Conservation (phyloP, 495 filamentous ascomycete species). For the Xylaria bambusicola region DNA sequence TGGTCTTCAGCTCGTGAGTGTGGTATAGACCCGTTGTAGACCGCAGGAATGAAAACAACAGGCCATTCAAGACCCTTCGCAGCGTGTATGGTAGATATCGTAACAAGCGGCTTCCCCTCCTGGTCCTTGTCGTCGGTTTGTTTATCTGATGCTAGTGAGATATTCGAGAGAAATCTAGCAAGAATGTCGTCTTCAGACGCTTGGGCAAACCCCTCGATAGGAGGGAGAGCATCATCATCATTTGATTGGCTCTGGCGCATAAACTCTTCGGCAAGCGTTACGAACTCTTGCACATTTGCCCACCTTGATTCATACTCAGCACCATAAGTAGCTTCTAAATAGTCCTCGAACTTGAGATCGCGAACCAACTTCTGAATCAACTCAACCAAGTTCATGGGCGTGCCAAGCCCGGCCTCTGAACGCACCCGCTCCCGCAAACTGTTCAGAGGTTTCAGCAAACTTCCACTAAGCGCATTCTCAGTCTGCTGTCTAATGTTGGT, state of each 20-base stretch:
- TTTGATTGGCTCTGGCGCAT: constrained; percentile 45
- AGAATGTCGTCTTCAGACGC: constrained; percentile 67
- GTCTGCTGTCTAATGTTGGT: constrained; percentile 69
- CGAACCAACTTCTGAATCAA: constrained; percentile 74
- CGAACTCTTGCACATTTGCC: constrained; percentile 89
- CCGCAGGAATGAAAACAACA: constrained; percentile 89
- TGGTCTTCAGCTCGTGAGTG: constrained; percentile 89
- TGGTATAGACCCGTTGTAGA: constrained; percentile 90
- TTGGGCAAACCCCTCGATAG: constrained; percentile 75
- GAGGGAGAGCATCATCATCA: constrained; percentile 71
- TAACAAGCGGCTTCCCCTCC: constrained; percentile 67
- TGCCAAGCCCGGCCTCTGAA: constrained; percentile 34
- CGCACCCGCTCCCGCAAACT: constrained; percentile 64
- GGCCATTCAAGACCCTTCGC: constrained; percentile 99
- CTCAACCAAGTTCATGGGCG: constrained; percentile 59
- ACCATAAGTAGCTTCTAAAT: constrained; percentile 67
- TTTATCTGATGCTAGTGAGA: constrained; percentile 79
- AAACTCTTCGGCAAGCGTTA: constrained; percentile 76
- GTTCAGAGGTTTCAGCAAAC: constrained; percentile 53
- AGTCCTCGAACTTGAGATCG: constrained; percentile 71
- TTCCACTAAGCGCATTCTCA: constrained; percentile 55
- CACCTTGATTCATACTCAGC: constrained; percentile 81
- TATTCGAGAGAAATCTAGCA: constrained; percentile 84
- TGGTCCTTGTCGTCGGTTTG: constrained; percentile 60
- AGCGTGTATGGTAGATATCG: constrained; percentile 94